Conservation (phyloP, 2,329 filamentous ascomycete species). For the Trematosphaeria pertusa region DNA sequence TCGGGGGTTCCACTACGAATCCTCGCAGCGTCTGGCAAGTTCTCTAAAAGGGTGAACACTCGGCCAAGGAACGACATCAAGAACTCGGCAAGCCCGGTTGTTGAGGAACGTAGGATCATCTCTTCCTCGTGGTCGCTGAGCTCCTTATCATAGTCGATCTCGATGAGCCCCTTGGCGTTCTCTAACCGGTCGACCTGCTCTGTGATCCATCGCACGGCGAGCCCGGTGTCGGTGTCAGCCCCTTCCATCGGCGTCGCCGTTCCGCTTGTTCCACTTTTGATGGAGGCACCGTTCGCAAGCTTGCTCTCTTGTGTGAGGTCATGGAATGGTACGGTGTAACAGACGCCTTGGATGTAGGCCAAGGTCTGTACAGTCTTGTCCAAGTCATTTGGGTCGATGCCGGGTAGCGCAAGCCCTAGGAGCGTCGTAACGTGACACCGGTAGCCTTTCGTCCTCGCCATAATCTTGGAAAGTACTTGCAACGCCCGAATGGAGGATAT, state of each 20-base stretch:
- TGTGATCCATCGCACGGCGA: constrained; percentile 93
- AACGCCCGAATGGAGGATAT: constrained; percentile 91
- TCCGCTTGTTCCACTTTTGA: constrained; percentile 36
- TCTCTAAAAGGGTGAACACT: constrained; percentile 94
- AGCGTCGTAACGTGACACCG: constrained; percentile 94
- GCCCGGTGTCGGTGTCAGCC: constrained; percentile 50
- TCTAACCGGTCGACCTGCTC: constrained; percentile 95
- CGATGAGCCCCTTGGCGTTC: constrained; percentile 80
- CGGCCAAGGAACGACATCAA: constrained; percentile 88
- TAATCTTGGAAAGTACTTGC: constrained; percentile 89
- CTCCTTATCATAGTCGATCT: constrained; percentile 83
- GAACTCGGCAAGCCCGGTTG: constrained; percentile 92
- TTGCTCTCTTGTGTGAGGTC: constrained; percentile 71
- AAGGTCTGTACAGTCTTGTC: constrained; percentile 96
- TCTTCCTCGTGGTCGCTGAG: constrained; percentile 87
- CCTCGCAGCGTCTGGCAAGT: constrained; percentile 87
- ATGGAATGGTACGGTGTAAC: constrained; percentile 93
- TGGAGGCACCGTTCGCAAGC: constrained; percentile 14
- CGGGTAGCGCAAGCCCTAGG: constrained; percentile 89
- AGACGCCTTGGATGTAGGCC: constrained; percentile 93
- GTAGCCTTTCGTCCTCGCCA: constrained; percentile 94
- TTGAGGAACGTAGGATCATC: constrained; percentile 88
- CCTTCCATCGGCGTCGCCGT: constrained; percentile 43
- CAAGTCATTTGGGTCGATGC: constrained; percentile 96
- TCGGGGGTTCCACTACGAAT: constrained; percentile 91